Percentiles rank a stretch among this genome's conserved stretches.
Evolutionary conservation across 2,329 filamentous ascomycete genomes (phyloP).

Genomic region (Ophiostoma himal-ulmi): DNA sequence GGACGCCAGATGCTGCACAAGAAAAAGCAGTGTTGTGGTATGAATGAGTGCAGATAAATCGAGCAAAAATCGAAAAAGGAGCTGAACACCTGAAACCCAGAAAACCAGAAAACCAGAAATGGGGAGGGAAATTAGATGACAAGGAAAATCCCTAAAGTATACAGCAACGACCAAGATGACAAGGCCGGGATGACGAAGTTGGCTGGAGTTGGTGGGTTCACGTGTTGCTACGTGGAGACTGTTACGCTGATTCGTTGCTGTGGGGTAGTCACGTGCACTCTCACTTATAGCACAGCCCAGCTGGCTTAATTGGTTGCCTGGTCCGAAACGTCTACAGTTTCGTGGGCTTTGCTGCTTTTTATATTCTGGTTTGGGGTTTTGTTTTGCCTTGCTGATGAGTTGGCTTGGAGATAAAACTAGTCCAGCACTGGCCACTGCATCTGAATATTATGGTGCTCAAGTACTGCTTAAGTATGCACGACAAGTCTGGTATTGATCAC

Average conservation of each 20-base stretch:
- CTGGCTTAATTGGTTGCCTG: not conserved
- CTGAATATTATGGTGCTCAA: too few relatives aligned
- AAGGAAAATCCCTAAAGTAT: not conserved
- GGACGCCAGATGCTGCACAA: not conserved
- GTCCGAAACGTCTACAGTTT: constrained; percentile 1
- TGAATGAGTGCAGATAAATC: not conserved
- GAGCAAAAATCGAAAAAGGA: not conserved
- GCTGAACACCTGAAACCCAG: not conserved
- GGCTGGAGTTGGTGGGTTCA: constrained; percentile 12
- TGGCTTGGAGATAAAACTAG: too few relatives aligned
- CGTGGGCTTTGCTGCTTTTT: not conserved
- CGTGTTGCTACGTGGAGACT: constrained; percentile 10
- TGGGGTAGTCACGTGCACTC: constrained; percentile 8
- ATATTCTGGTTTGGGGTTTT: not conserved
- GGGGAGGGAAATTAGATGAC: not conserved
- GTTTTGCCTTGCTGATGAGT: too few relatives aligned
- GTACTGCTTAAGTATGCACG: too few relatives aligned
- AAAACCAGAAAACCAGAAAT: not conserved
- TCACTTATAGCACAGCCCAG: constrained; percentile 10
- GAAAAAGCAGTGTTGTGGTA: not conserved
- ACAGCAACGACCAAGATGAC: constrained; percentile 6
- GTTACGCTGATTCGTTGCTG: constrained; percentile 7
- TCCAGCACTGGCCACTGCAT: too few relatives aligned
- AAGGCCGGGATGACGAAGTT: constrained; percentile 14
- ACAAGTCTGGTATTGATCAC: not conserved